Conservation (phyloP, 1,284 basidiomycete genomes). For the Crucibulum parvulum region DNA sequence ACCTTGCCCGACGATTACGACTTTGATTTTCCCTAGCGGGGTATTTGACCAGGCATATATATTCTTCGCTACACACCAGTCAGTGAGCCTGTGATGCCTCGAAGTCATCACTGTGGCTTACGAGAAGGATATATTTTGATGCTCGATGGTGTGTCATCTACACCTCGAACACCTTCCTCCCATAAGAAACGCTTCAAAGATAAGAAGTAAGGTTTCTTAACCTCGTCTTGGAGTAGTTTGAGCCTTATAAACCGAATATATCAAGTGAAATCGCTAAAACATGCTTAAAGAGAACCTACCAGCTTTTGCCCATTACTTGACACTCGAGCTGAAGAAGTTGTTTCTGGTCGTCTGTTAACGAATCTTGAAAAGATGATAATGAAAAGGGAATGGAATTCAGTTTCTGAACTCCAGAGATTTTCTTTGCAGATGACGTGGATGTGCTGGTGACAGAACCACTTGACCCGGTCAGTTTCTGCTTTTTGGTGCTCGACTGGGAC, state of each 20-base stretch:
- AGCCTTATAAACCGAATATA: conserved; percentile 51
- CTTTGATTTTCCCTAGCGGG: conserved; percentile 77
- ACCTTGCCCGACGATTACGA: conserved; percentile 81
- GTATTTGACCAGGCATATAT: conserved; percentile 88
- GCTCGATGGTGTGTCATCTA: conserved; percentile 49
- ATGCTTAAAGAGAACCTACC: conserved; percentile 50
- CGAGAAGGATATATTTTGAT: conserved; percentile 70
- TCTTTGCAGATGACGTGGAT: conserved; percentile 12
- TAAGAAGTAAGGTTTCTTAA: conserved; percentile 79
- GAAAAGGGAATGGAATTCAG: conserved; percentile 79
- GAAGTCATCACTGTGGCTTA: conserved; percentile 39
- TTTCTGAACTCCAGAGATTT: conserved; percentile 38
- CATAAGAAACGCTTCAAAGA: conserved; percentile 73
- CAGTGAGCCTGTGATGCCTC: not conserved
- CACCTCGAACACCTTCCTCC: conserved; percentile 67
- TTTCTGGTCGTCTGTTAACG: conserved; percentile 64
- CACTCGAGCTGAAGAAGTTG: conserved; percentile 70
- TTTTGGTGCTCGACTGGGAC: conserved; percentile 45
- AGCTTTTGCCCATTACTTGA: conserved; percentile 76
- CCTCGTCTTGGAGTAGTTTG: conserved; percentile 75
- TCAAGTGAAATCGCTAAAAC: conserved; percentile 1
- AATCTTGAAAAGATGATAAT: conserved; percentile 56
- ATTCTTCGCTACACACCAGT: conserved; percentile 56
- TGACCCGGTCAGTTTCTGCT: conserved; percentile 40
- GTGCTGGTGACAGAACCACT: conserved; percentile 13